Conservation (phyloP, 2,329 filamentous ascomycete species). For the Aspergillus fumigatiaffinis region DNA sequence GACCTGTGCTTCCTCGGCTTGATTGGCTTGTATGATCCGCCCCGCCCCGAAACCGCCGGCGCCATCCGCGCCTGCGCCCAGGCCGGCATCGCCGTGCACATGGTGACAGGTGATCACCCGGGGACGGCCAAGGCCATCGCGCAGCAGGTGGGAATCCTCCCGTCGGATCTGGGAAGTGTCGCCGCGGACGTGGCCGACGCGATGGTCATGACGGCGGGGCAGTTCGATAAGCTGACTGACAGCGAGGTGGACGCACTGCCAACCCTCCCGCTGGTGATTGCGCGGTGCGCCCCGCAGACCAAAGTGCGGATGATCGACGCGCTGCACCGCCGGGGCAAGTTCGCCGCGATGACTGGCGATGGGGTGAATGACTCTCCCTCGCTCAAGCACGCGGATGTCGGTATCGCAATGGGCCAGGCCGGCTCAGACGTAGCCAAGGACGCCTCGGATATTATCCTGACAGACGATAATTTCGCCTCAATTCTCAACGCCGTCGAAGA, state of each 20-base stretch:
- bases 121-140: conserved; percentile 76
- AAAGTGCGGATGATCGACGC: conserved; percentile 85
- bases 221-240: conserved; percentile 74
- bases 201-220: conserved; percentile 69
- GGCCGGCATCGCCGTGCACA: conserved; percentile 75
- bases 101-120: conserved; percentile 80
- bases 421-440: conserved; percentile 79
- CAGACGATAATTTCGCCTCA: conserved; percentile 82
- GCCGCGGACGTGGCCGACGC: conserved; percentile 60
- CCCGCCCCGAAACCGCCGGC: conserved; percentile 71
- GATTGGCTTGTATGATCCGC: conserved; percentile 81
- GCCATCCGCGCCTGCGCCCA: conserved; percentile 67
- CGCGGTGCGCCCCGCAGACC: conserved; percentile 55
- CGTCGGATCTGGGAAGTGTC: conserved; percentile 56
- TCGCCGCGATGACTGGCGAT: conserved; percentile 85
- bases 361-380: conserved; percentile 85
- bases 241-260: conserved; percentile 63
- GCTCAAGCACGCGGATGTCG: conserved; percentile 75
- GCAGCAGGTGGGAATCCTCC: conserved; percentile 72
- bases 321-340: conserved; percentile 55
- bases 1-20: conserved; percentile 73
- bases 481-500: conserved; percentile 81
- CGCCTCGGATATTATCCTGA: conserved; percentile 62
- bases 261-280: conserved; percentile 55
- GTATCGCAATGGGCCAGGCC: conserved; percentile 79